A percentile compares a stretch with the other conserved stretches of the same genome.
phyloP scores from a whole-genome alignment of 2,329 filamentous ascomycete species.

The Calonectria henricotiae region DNA sequence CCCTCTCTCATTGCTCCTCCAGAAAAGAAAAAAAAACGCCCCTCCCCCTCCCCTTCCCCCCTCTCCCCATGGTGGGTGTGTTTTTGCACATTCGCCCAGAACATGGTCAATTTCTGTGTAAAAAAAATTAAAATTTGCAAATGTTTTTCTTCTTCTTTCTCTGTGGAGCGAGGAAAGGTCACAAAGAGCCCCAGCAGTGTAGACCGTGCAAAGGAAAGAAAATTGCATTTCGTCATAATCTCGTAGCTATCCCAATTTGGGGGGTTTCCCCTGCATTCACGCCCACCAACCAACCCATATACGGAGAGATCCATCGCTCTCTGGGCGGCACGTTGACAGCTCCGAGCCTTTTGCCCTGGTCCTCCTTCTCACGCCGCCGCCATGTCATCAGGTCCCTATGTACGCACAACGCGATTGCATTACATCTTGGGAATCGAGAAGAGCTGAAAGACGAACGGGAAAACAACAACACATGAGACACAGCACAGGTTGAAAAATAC shows the following conservation, averaged over 20 bases:
- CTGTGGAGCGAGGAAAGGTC: neutral
- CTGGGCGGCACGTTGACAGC: neutral
- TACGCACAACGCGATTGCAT: constrained; percentile 2
- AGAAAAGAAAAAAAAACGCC: neutral
- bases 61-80: neutral
- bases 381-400: constrained; percentile 12
- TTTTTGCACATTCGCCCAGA: neutral
- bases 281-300: neutral
- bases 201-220: neutral
- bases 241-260: neutral
- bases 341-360: neutral
- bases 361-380: neutral
- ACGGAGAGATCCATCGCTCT: neutral
- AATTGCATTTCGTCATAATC: constrained; percentile 3
- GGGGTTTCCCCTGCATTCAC: neutral
- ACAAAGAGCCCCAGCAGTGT: neutral
- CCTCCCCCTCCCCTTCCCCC: constrained; percentile 13
- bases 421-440: neutral
- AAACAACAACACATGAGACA: constrained; percentile 22
- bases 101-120: neutral
- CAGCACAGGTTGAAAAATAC: constrained; percentile 13
- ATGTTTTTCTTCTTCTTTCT: too few species aligned
- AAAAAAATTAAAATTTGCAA: neutral
- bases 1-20: constrained; percentile 19
- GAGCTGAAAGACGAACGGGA: constrained; percentile 9